These are phyloP conservation scores for Verticillium isaacii DNA, from an alignment of 2,329 filamentous ascomycete genomes.

Conservation along the genomic window DNA sequence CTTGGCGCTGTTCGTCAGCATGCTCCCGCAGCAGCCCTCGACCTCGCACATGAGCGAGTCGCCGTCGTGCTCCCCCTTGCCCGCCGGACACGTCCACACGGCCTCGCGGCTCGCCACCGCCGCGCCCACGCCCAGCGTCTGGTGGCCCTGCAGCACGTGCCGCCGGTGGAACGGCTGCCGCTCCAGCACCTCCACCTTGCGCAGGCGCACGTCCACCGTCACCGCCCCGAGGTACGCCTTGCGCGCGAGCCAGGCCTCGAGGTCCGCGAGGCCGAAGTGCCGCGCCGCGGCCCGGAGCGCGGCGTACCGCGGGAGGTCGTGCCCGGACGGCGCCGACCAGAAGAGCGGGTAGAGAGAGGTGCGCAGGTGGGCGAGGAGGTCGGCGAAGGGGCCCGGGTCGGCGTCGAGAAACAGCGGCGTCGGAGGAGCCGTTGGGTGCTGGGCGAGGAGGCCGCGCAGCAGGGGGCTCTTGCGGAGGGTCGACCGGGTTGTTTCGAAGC, in stretches of 20 bases:
- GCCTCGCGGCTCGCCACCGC: neutral
- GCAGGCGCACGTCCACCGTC: slow-evolving; percentile 5
- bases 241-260: slow-evolving; percentile 18
- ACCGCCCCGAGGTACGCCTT: slow-evolving; percentile 14
- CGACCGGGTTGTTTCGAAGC: slow-evolving; percentile 10
- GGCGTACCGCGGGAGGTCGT: slow-evolving; percentile 28
- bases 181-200: neutral
- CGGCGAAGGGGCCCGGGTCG: slow-evolving; percentile 27
- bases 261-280: slow-evolving; percentile 22
- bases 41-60: slow-evolving; percentile 2
- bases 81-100: slow-evolving; percentile 1
- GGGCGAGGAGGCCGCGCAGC: slow-evolving; percentile 6
- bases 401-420: slow-evolving; percentile 29
- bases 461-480: slow-evolving; percentile 8
- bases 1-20: neutral
- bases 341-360: slow-evolving; percentile 27
- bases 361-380: slow-evolving; percentile 29
- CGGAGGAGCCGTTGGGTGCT: neutral
- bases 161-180: neutral
- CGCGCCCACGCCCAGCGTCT: neutral
- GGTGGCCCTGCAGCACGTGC: neutral
- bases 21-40: slow-evolving; percentile 1
- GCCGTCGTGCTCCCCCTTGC: neutral
- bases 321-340: slow-evolving; percentile 21
- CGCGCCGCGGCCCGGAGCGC: slow-evolving; percentile 24